Conservation (phyloP, 2,329 filamentous ascomycete species). For the Huntiella abstrusa region DNA sequence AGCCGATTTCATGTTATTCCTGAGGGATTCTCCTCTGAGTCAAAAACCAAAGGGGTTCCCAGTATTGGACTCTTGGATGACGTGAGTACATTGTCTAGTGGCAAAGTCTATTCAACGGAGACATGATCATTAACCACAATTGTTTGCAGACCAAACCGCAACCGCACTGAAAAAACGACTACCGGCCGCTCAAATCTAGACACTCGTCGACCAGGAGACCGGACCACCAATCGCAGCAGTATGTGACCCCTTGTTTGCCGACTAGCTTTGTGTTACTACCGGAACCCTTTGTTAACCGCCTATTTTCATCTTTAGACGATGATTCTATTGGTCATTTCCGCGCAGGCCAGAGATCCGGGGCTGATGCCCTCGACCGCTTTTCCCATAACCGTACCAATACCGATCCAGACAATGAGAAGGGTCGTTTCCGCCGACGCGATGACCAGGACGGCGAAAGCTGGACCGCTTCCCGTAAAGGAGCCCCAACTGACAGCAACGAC, state of each 20-base stretch:
- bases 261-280: no score
- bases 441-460: slow-evolving; percentile 52
- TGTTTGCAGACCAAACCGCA: slow-evolving; percentile 62
- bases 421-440: slow-evolving; percentile 33
- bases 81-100: no score
- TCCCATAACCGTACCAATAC: slow-evolving; percentile 27
- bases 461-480: slow-evolving; percentile 58
- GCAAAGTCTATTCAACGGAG: no score
- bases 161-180: slow-evolving; percentile 26
- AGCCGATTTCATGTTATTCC: slow-evolving; percentile 52
- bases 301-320: slow-evolving; percentile 3
- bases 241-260: no score
- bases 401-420: slow-evolving; percentile 29
- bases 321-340: slow-evolving; percentile 8
- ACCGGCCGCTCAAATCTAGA: no score
- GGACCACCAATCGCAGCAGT: no score
- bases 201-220: no score
- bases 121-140: no score
- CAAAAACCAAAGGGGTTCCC: slow-evolving; percentile 1
- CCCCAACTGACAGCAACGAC: slow-evolving; percentile 53
- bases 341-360: slow-evolving; percentile 10
- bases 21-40: slow-evolving; percentile 59
- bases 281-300: neutral
- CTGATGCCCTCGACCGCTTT: slow-evolving; percentile 31
- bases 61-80: neutral